A percentile compares a stretch with the other conserved stretches of the same genome.
phyloP scores from a whole-genome alignment of 108 stramenopile genomes.

The Ochromonas danica region DNA sequence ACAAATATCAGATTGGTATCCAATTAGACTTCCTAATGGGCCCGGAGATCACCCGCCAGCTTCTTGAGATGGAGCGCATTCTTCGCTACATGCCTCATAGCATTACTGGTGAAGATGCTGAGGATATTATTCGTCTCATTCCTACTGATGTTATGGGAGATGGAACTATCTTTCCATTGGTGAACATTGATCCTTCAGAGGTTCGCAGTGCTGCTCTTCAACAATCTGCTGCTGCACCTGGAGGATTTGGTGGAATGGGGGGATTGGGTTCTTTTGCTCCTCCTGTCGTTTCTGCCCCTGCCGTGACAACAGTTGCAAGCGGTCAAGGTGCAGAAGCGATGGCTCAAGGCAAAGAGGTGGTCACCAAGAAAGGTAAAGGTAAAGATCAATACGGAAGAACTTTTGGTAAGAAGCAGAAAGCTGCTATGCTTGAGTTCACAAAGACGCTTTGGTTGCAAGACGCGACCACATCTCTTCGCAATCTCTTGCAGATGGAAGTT shows the following conservation, averaged over 20 bases:
- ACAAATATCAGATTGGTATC: conserved; percentile 45
- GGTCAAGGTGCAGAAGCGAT: conserved; percentile 5
- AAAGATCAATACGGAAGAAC: neutral
- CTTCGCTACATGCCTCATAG: neutral
- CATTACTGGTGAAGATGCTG: neutral
- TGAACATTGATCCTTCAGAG: neutral
- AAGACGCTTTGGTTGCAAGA: neutral
- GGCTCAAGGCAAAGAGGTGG: conserved; percentile 24
- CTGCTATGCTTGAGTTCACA: conserved; percentile 7
- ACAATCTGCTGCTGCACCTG: neutral
- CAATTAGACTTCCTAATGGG: conserved; percentile 43
- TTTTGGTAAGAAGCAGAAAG: neutral
- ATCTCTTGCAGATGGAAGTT: conserved; percentile 41
- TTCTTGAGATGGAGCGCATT: neutral
- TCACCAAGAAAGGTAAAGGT: neutral
- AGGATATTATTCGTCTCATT: neutral
- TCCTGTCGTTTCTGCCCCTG: neutral
- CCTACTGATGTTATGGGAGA: neutral
- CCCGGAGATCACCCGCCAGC: neutral
- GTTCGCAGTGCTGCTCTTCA: neutral
- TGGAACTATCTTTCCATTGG: neutral
- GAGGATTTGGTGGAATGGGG: neutral
- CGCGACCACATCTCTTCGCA: conserved; percentile 18
- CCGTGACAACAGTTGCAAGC: neutral
- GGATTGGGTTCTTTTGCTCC: neutral